Evolutionary conservation across 2,329 filamentous ascomycete species (phyloP).

Genomic region (Arthroderma sp.): DNA sequence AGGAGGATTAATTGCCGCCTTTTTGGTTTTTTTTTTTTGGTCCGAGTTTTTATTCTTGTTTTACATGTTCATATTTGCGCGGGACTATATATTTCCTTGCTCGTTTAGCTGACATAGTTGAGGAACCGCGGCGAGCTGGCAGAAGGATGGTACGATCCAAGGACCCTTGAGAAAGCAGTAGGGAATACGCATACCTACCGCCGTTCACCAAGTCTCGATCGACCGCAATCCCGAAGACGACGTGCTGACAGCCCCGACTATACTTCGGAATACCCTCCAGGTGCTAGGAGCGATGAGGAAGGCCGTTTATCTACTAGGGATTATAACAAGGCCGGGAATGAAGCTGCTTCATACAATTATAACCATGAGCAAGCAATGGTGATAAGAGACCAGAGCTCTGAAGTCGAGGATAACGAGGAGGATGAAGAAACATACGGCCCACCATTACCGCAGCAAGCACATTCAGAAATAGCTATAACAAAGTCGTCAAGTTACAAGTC

Average conservation of each 20-base stretch:
- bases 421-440: slow-evolving; percentile 53
- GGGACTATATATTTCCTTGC: background rate
- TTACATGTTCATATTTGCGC: background rate
- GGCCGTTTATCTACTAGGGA: background rate
- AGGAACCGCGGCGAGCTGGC: slow-evolving; percentile 77
- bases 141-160: slow-evolving; percentile 86
- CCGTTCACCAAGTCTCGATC: background rate
- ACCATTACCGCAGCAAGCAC: slow-evolving; percentile 20
- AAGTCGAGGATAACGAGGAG: slow-evolving; percentile 32
- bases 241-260: background rate
- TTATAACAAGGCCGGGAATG: background rate
- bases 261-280: background rate
- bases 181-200: slow-evolving; percentile 12
- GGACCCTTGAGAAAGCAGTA: slow-evolving; percentile 46
- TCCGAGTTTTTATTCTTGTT: background rate
- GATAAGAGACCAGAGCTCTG: slow-evolving; percentile 7
- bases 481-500: slow-evolving; percentile 11
- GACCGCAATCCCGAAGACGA: background rate
- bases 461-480: background rate
- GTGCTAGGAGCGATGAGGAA: background rate
- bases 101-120: slow-evolving; percentile 33
- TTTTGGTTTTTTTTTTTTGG: too few species aligned
- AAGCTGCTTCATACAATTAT: background rate
- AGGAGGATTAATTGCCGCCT: slow-evolving; percentile 14
- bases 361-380: background rate